These are phyloP conservation scores for Mitragyna speciosa DNA, from an alignment of 257 asterid genomes.

Conservation along the genomic window DNA sequence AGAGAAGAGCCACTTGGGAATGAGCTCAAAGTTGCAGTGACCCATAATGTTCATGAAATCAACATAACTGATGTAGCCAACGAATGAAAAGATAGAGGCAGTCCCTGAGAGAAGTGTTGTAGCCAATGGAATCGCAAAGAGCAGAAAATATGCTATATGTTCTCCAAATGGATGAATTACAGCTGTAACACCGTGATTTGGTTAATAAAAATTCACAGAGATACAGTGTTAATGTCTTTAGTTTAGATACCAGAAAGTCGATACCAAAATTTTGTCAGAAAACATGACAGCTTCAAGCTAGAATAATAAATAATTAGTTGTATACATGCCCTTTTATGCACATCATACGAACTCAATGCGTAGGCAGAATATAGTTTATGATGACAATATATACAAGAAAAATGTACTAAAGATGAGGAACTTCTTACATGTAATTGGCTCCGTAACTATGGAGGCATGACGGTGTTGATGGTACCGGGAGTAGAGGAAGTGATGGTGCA, in stretches of 20 bases:
- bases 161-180: constrained; percentile 92
- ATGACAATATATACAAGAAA: too few species aligned
- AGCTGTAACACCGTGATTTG: constrained; percentile 45
- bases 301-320: too few species aligned
- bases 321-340: too few species aligned
- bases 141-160: constrained; percentile 57
- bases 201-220: neutral
- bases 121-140: constrained; percentile 58
- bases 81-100: constrained; percentile 43
- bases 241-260: too few species aligned
- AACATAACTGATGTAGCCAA: constrained; percentile 51
- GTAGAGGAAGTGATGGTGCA: constrained; percentile 92
- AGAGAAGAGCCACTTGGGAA: constrained; percentile 63
- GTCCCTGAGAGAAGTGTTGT: constrained; percentile 44
- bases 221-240: neutral
- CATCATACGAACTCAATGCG: too few species aligned
- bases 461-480: constrained; percentile 92
- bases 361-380: too few species aligned
- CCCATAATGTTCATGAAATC: constrained; percentile 95
- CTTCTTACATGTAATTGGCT: constrained; percentile 79
- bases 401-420: neutral
- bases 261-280: too few species aligned
- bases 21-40: constrained; percentile 84
- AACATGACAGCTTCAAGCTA: too few species aligned
- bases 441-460: constrained; percentile 89